Base-by-base conservation (phyloP, 768 basidiomycete genomes). In the Ramaria sp. region DNA sequence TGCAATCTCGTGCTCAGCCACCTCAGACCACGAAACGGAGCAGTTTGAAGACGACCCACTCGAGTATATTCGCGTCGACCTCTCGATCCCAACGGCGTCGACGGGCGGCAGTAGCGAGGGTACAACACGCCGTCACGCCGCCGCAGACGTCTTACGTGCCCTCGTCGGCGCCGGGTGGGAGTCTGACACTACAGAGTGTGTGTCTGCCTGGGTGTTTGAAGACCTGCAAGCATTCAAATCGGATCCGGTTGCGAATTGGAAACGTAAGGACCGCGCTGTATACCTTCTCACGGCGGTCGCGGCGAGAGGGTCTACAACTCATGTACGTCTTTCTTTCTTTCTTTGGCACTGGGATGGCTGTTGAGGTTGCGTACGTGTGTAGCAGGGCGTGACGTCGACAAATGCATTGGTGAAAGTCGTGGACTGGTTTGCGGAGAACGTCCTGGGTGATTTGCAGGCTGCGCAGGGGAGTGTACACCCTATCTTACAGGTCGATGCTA, bases 21-120 rank as follows among this genome's bases (percentile, higher is more conserved):
- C 24, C 13, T 36, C 55, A 79, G 84, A 87, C 37, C 87, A 91
- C 60, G 94, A 97, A 54, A 77, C 89, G 48, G 96, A 99, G 62
- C 84, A 92, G 66, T 98, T 99, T 62, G 93, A 96, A 68, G 96
- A 98, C 57, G 94, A 96, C 60, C 94, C 96, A 0, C 78, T 95
- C 37, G 95, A 98, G 64, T 98, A 86, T 65, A 88, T 97, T 61
- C 83, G 91, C 20, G 76, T 89, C 39, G 92, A 95, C 62, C 73
- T 95, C 25, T 76, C 92, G 13, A 71, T 78, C 8, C 61, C 76
- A 74, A 53, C 82, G 53, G 70, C 85, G 55, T 66, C 74, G 66
- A 70, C 68, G 5, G 50, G 69, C 63, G 59, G 78, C n/a, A 24
- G 25, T 25, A 70, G 78, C 52, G 94, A 94, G 61, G 77, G 79